Percentiles rank a stretch among this genome's conserved stretches.
Conservation (phyloP, 192 early-diverging fungal species). For the Geosiphon pyriformis region DNA sequence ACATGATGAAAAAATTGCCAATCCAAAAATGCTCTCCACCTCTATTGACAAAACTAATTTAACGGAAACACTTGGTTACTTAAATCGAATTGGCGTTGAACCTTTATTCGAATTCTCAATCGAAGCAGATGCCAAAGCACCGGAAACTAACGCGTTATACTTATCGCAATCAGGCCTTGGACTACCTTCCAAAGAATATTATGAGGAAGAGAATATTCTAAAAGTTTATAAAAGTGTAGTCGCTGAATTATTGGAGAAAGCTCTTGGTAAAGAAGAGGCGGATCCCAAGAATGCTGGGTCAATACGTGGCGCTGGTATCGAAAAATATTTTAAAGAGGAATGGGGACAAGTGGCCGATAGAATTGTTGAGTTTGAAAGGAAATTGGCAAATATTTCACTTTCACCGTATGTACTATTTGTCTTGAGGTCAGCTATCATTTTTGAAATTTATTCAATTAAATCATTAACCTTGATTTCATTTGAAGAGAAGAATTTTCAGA, state of each 20-base stretch:
- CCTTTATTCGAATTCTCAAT: conserved; percentile 47
- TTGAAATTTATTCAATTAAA: no score
- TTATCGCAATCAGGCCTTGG: conserved; percentile 49
- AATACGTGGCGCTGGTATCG: not conserved
- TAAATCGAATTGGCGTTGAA: conserved; percentile 28
- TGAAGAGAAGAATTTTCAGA: conserved; percentile 43
- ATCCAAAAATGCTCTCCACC: no score
- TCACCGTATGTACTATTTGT: conserved; percentile 30
- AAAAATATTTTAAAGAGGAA: not conserved
- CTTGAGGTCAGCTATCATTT: no score
- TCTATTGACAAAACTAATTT: conserved; percentile 16
- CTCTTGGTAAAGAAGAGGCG: conserved; percentile 27
- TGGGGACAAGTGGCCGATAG: conserved; percentile 39
- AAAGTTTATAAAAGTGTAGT: conserved; percentile 38
- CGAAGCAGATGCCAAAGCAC: conserved; percentile 53
- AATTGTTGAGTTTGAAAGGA: conserved; percentile 54
- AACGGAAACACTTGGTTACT: conserved; percentile 26
- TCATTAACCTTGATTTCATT: conserved; percentile 6
- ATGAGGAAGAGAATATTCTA: conserved; percentile 44
- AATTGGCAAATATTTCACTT: conserved; percentile 45
- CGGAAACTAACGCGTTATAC: conserved; percentile 42
- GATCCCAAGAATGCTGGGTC: not conserved
- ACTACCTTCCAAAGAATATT: conserved; percentile 64
- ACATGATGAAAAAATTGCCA: no score
- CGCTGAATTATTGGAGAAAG: conserved; percentile 33